phyloP scores from a whole-genome alignment of 2,329 filamentous ascomycete species.

The Sporothrix humicola region DNA sequence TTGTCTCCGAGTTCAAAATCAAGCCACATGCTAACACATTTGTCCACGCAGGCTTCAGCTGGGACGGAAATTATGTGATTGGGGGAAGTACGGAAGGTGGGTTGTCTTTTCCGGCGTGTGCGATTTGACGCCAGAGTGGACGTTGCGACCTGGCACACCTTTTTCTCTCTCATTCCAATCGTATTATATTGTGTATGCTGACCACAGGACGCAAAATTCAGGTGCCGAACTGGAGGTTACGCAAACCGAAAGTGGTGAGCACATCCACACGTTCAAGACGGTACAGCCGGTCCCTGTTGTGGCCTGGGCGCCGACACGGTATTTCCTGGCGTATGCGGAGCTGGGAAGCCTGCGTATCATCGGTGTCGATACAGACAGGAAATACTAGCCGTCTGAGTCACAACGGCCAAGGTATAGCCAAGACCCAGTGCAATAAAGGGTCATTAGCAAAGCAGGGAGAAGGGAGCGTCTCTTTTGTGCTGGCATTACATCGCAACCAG shows the following conservation, averaged over 20 bases:
- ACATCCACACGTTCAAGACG: constrained; percentile 74
- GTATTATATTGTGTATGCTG: background rate
- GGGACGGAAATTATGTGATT: constrained; percentile 76
- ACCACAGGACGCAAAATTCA: constrained; percentile 39
- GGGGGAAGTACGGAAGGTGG: constrained; percentile 75
- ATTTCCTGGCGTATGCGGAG: constrained; percentile 76
- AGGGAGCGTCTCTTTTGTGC: too few relatives aligned
- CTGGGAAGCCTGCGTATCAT: constrained; percentile 71
- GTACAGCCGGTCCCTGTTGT: constrained; percentile 68
- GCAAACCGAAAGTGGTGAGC: constrained; percentile 75
- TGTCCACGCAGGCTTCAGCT: constrained; percentile 67
- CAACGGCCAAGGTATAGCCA: background rate
- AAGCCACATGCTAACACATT: background rate
- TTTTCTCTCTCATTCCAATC: background rate
- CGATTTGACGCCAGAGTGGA: background rate
- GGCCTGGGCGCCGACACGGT: constrained; percentile 76
- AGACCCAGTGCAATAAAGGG: too few relatives aligned
- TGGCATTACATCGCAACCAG: too few relatives aligned
- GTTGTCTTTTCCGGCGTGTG: constrained; percentile 34
- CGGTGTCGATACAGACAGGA: constrained; percentile 59
- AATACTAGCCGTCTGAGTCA: constrained; percentile 41
- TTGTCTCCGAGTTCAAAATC: background rate
- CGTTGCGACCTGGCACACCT: background rate
- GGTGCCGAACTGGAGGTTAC: constrained; percentile 70
- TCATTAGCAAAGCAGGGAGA: background rate